Percentiles rank a stretch among this genome's conserved stretches.
phyloP scores from a whole-genome alignment of 192 early-diverging fungal genomes.

The Coemansia javaensis region DNA sequence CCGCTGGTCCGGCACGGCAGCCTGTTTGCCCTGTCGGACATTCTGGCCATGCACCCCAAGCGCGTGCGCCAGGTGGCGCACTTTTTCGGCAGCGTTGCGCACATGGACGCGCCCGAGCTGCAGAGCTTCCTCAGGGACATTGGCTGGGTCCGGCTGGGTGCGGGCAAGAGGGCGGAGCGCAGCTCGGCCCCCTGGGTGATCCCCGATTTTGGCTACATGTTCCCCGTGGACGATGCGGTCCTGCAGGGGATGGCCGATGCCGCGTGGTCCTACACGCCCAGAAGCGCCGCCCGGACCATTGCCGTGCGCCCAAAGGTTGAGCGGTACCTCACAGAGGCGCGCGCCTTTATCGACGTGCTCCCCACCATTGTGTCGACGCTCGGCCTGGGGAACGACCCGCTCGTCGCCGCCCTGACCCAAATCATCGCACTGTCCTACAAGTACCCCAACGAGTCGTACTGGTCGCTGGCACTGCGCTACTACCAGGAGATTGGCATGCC shows the following conservation, averaged over 20 bases:
- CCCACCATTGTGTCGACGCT: conserved; percentile 6
- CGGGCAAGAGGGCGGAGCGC: background rate
- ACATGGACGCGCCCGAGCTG: conserved; percentile 1
- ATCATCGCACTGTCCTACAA: conserved; percentile 22
- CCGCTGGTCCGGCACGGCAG: conserved; percentile 7
- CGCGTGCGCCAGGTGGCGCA: conserved; percentile 9
- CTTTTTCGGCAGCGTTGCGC: conserved; percentile 10
- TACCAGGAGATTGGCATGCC: conserved; percentile 36
- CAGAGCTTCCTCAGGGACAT: conserved; percentile 12
- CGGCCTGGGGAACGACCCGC: conserved; percentile 4
- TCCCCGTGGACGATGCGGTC: conserved; percentile 13
- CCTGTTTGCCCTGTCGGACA: conserved; percentile 11
- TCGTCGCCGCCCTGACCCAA: conserved; percentile 7
- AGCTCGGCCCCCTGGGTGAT: background rate
- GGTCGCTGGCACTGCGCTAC: conserved; percentile 18
- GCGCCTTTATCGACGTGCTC: conserved; percentile 10
- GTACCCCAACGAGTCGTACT: conserved; percentile 25
- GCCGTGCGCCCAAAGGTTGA: background rate
- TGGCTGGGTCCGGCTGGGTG: conserved; percentile 15
- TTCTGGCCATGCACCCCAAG: conserved; percentile 9
- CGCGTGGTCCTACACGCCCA: background rate
- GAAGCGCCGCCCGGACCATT: background rate
- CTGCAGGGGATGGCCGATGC: conserved; percentile 10
- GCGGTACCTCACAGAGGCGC: conserved; percentile 7
- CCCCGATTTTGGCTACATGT: conserved; percentile 27